A percentile compares a stretch with the other conserved stretches of the same genome.
These are phyloP conservation scores for Diplotaxis tenuifolia DNA, from an alignment of 345 rosid genomes.

Conservation along the genomic window DNA sequence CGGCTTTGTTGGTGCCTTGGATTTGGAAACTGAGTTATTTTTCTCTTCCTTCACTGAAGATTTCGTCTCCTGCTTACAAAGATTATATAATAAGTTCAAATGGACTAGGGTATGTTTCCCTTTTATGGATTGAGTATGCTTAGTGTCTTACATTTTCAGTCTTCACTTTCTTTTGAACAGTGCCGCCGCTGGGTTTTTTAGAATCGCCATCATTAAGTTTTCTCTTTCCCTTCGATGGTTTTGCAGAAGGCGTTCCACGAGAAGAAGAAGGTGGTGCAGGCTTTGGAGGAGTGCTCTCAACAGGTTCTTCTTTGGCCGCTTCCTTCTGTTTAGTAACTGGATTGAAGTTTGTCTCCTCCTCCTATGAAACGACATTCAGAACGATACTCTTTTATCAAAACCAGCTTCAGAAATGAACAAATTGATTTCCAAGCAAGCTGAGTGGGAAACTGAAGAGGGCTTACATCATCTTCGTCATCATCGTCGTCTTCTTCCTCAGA, in stretches of 20 bases:
- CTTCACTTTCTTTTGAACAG: slow-evolving; percentile 79
- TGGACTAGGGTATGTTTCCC: too few species aligned
- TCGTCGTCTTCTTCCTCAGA: slow-evolving; percentile 90
- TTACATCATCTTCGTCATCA: slow-evolving; percentile 70
- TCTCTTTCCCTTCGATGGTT: slow-evolving; percentile 84
- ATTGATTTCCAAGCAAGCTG: neutral
- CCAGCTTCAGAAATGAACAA: neutral
- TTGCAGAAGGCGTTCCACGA: slow-evolving; percentile 72
- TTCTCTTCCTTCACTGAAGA: slow-evolving; percentile 51
- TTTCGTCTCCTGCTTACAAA: slow-evolving; percentile 52
- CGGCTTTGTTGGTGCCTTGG: slow-evolving; percentile 42
- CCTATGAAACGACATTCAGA: neutral
- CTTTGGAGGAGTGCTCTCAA: slow-evolving; percentile 68
- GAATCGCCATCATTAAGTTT: slow-evolving; percentile 68
- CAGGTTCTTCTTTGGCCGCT: slow-evolving; percentile 71
- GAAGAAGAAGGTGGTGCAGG: slow-evolving; percentile 58
- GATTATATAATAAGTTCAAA: neutral
- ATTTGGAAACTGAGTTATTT: slow-evolving; percentile 40
- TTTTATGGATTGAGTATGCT: neutral
- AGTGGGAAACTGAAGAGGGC: slow-evolving; percentile 22
- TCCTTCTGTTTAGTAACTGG: slow-evolving; percentile 68
- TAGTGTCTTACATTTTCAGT: slow-evolving; percentile 63
- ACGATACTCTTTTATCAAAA: neutral
- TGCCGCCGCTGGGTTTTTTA: slow-evolving; percentile 53
- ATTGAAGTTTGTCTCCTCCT: slow-evolving; percentile 59